Base-by-base conservation (phyloP, 495 filamentous ascomycete species). In the Tuber brumale region DNA sequence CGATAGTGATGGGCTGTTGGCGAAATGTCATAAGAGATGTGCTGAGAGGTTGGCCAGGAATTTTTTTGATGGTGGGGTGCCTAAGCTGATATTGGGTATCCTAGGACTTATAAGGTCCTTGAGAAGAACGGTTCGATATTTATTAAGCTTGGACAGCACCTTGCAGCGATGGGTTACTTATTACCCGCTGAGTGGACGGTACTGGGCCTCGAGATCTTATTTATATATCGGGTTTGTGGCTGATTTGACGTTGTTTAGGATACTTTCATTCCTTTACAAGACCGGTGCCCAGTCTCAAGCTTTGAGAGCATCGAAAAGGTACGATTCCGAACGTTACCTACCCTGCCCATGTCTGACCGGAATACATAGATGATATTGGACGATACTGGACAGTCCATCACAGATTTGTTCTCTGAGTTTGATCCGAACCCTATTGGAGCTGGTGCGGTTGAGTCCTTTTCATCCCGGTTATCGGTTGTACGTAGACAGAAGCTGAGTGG, bases 71-170 rank as follows among this genome's bases (percentile, higher is more conserved):
- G 19, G 35, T 23, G 70, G 73, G 45, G 1, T 61, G 45, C 42
- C 31, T 80, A 44, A 80, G 39, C 48, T 69, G 71, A 39, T 46
- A 31, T 66, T 74, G 42, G 21, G 21, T 37, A 70, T 18, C 31
- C 1, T 72, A 90, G 95, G 74, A 97, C 95, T 18, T 85, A 98
- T 27, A 86, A 87, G 48, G 94, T 95, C 0, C 85, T 99, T 42
- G 95, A 99, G 86, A 92, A 91, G 85, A 98, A 96, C 85, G 95
- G 95, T 51, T 97, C 94, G 9, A 94, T 99, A 80, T 99, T 98
- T 80, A 98, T 99, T 82, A 99, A 99, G 84, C 85, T 99, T 41
- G 95, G 95, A 37, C 95, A 99, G 79, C 95, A 99, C 85, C 85
- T 99, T 84, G 88, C 89, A 82, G 95, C 94, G 77, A 94, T 99